Evolutionary conservation across 495 filamentous ascomycete species (phyloP).

Genomic region (Tuber umbilicatum): DNA sequence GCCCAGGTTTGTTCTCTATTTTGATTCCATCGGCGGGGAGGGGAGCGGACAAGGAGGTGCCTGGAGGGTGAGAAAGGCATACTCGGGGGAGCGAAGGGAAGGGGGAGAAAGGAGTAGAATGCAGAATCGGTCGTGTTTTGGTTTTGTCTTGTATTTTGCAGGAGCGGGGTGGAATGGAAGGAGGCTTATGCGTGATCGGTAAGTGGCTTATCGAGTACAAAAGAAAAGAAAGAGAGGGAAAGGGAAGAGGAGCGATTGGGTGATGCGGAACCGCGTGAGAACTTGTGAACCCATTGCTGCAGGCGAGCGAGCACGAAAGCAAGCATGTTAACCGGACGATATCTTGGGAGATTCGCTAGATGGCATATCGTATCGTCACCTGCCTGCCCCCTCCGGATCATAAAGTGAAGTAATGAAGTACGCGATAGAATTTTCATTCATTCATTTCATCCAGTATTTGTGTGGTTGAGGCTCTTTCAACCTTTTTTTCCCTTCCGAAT

Average conservation of each 20-base stretch:
- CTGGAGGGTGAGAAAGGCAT: neutral
- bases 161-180: neutral
- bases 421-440: neutral
- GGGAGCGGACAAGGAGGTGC: neutral
- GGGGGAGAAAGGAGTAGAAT: neutral
- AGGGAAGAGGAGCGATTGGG: neutral
- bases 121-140: neutral
- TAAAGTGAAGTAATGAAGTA: neutral
- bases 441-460: neutral
- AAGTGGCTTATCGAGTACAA: constrained; percentile 3
- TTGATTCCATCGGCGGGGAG: neutral
- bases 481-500: neutral
- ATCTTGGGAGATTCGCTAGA: neutral
- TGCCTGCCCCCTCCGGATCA: neutral
- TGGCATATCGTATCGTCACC: neutral
- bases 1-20: neutral
- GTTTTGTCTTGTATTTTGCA: neutral
- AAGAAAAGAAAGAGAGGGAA: neutral
- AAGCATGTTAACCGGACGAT: neutral
- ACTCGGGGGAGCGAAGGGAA: neutral
- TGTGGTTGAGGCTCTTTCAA: neutral
- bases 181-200: constrained; percentile 10
- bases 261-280: neutral
- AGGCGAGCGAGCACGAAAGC: neutral
- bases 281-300: neutral